A percentile compares a stretch with the other conserved stretches of the same genome.
These are phyloP conservation scores for Aureobasidium uvarum DNA, from an alignment of 2,329 filamentous ascomycete genomes.

Conservation along the genomic window DNA sequence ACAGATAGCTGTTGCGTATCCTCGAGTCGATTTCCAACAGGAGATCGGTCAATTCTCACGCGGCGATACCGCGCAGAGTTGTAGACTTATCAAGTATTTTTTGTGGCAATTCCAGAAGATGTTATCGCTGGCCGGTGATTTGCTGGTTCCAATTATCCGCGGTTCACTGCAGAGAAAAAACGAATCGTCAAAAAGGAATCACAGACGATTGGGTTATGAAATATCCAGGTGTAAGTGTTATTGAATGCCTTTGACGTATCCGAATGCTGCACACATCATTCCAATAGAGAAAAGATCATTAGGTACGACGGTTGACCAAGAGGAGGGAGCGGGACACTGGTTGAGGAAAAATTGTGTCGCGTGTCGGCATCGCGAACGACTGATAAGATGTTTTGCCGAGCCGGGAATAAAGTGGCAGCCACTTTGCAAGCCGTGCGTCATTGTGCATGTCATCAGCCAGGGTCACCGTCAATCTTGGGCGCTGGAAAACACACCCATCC, in stretches of 20 bases:
- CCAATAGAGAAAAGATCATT: conserved; percentile 14
- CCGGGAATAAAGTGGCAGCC: conserved; percentile 7
- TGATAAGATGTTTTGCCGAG: conserved; percentile 23
- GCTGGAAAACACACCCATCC: not conserved
- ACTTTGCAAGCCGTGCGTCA: conserved; percentile 4
- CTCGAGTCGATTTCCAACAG: not conserved
- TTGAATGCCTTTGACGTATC: conserved; percentile 20
- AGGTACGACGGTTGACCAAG: not conserved
- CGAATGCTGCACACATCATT: conserved; percentile 22
- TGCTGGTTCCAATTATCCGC: conserved; percentile 10
- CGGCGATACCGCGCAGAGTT: not conserved
- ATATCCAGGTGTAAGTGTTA: conserved; percentile 1
- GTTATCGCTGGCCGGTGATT: conserved; percentile 23
- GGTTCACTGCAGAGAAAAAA: not conserved
- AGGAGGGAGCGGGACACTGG: conserved; percentile 1
- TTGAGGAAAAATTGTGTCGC: conserved; percentile 25
- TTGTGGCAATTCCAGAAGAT: conserved; percentile 19
- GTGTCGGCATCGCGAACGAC: conserved; percentile 9
- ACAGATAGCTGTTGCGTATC: not conserved
- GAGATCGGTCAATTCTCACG: not conserved
- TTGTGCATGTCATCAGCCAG: not conserved
- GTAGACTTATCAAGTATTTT: not conserved
- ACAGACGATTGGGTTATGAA: not conserved
- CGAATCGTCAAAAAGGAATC: not conserved
- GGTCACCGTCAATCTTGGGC: not conserved